Base-by-base conservation (phyloP, 768 basidiomycete species). In the Boletus pseudo-olivaceus region DNA sequence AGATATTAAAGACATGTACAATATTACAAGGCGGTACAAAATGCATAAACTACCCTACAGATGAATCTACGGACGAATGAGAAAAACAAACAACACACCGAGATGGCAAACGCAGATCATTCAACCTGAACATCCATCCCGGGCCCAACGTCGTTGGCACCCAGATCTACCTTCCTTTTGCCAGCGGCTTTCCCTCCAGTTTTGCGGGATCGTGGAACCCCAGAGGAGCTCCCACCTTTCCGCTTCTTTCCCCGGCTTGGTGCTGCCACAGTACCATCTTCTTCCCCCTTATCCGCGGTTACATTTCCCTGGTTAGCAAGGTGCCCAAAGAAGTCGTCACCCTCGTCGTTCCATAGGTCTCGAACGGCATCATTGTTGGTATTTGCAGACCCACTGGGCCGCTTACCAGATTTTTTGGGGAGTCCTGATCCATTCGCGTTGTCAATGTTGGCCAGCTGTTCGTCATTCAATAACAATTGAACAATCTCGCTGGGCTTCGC, bases 401-500 rank as follows among this genome's bases (percentile, higher is more conserved):
- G 66, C 59, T 77, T 75, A 20, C 71, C 69, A 15, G 66, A 58
- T 38, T 70, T 63, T 50, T 70, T 71, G 19, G 65, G 67, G 32
- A 78, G 59, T 32, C 67, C 66, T 41, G 71, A 34, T 15, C 72
- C 55, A n/a, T 70, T 72, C 9, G 82, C 72, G 10, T 76, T 75
- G 54, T 83, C 83, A 37, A 91, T 72, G 43, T 79, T 82, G 4
- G 88, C 92, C 15, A 98, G 72, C 64, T 98, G 95, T 62, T 97
- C 93, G 62, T 98, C 95, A 64, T 93, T 95, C 63, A 99, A 81
- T 47, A 99, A 77, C 42, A 99, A 72, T 57, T 94, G 93, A 15
- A 96, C 96, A 51, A 99, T 97, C 70, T 99, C 97, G 73, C 92
- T 95, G 27, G 93, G 92, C 69, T 93, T 95, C 19, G 93, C 84